Percentiles rank a stretch among this genome's conserved stretches.
Evolutionary conservation across 306 rosid genomes (phyloP).

Genomic region (Begonia peltatifolia): DNA sequence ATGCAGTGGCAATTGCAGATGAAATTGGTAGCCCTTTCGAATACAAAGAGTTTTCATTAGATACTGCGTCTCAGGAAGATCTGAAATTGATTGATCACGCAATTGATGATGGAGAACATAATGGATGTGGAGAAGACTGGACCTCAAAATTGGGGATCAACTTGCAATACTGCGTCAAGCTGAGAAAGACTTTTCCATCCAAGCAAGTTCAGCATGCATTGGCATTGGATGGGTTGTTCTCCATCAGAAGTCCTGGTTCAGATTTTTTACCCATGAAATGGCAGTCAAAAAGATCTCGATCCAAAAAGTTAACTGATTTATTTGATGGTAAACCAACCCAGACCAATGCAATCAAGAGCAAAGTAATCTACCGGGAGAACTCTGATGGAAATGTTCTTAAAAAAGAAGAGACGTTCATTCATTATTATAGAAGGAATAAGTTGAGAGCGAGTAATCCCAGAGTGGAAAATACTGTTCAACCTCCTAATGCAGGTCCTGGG

Average conservation of each 20-base stretch:
- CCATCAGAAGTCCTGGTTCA: conserved; percentile 25
- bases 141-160: conserved; percentile 81
- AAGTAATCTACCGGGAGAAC: conserved; percentile 20
- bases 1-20: conserved; percentile 72
- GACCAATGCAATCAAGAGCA: conserved; percentile 27
- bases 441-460: conserved; percentile 25
- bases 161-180: conserved; percentile 55
- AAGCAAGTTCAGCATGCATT: conserved; percentile 57
- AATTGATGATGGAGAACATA: conserved; percentile 56
- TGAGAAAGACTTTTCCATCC: conserved; percentile 52
- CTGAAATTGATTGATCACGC: conserved; percentile 82
- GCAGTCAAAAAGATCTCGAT: conserved; percentile 60
- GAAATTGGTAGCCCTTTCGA: conserved; percentile 56
- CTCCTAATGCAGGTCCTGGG: conserved; percentile 19
- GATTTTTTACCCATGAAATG: conserved; percentile 37
- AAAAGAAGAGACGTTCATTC: conserved; percentile 41
- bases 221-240: conserved; percentile 41
- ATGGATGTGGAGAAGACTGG: conserved; percentile 72
- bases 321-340: conserved; percentile 22
- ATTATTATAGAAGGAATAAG: conserved; percentile 75
- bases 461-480: conserved; percentile 17
- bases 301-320: conserved; percentile 37
- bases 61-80: conserved; percentile 64
- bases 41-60: conserved; percentile 59
- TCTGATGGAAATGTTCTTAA: conserved; percentile 12